phyloP scores from a whole-genome alignment of 768 basidiomycete species.

The Cystobasidium ongulense region DNA sequence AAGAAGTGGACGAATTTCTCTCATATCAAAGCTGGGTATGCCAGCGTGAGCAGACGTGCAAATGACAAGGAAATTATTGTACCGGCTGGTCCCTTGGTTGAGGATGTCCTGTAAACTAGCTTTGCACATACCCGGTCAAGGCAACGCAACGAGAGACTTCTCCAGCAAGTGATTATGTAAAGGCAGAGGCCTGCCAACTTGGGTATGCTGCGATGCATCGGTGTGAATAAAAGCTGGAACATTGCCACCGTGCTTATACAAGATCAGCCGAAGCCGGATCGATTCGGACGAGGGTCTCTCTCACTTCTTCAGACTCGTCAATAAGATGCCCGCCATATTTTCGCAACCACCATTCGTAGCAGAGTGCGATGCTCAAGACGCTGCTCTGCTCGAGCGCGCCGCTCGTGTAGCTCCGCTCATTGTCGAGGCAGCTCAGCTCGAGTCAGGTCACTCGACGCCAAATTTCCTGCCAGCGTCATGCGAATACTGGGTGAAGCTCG shows the following conservation, averaged over 20 bases:
- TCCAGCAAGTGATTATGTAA: too few species aligned
- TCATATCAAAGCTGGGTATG: conserved; percentile 8
- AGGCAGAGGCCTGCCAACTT: too few species aligned
- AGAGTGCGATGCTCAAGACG: conserved; percentile 47
- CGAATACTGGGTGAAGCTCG: conserved; percentile 51
- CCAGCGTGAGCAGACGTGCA: neutral
- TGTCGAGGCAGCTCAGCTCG: conserved; percentile 45
- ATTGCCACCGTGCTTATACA: neutral
- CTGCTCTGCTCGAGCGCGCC: conserved; percentile 55
- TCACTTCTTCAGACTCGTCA: neutral
- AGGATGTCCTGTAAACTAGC: neutral
- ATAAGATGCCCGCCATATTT: conserved; percentile 33
- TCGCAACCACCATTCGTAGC: conserved; percentile 46
- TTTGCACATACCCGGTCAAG: too few species aligned
- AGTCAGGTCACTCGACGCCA: conserved; percentile 38
- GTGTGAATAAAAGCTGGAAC: neutral
- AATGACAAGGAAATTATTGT: neutral
- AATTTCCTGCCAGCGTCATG: conserved; percentile 43
- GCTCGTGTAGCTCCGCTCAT: conserved; percentile 71
- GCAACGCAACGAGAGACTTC: too few species aligned
- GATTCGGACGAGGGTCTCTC: too few species aligned
- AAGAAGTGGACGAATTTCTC: conserved; percentile 1
- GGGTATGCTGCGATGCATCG: neutral
- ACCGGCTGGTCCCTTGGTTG: neutral
- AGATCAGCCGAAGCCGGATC: neutral